Percentiles rank a stretch among this genome's conserved stretches.
These are phyloP conservation scores for Penicillium sp. DNA, from an alignment of 2,329 filamentous ascomycete genomes.

Conservation along the genomic window DNA sequence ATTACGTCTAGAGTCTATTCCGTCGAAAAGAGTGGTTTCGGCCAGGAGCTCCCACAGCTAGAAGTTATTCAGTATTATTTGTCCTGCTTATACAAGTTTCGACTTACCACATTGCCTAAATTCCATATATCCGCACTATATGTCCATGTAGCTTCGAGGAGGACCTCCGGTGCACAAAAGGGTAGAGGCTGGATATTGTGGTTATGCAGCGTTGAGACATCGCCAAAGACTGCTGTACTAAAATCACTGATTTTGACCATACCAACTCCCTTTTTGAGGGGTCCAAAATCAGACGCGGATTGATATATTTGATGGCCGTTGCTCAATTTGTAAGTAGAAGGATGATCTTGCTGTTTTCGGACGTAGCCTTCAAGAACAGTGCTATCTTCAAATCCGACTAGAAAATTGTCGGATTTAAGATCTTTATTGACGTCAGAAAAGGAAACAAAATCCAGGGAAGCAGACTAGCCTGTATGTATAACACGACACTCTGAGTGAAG, in stretches of 20 bases:
- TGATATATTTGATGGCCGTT: too few relatives aligned
- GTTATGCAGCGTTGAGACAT: constrained; percentile 30
- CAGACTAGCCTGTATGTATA: constrained; percentile 35
- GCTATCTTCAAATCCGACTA: constrained; percentile 20
- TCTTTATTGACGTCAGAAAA: constrained; percentile 19
- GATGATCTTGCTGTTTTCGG: too few relatives aligned
- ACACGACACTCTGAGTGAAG: constrained; percentile 38
- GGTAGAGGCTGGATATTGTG: constrained; percentile 37
- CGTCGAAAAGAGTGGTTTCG: constrained; percentile 25
- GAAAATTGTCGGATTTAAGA: constrained; percentile 37
- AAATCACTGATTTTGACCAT: constrained; percentile 22
- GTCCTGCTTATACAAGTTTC: too few relatives aligned
- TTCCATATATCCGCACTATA: constrained; percentile 36
- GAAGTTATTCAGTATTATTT: too few relatives aligned
- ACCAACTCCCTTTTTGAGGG: too few relatives aligned
- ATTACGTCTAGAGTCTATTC: constrained; percentile 15
- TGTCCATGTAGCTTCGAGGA: constrained; percentile 26
- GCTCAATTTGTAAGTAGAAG: too few relatives aligned
- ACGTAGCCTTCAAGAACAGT: too few relatives aligned
- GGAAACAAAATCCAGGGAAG: too few relatives aligned
- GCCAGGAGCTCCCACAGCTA: constrained; percentile 34
- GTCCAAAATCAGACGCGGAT: too few relatives aligned
- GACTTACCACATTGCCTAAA: constrained; percentile 24
- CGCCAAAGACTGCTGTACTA: constrained; percentile 24
- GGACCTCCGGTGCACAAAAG: constrained; percentile 25